Base-by-base conservation (phyloP, 208 protist genomes). In the Crithidia bombi region DNA sequence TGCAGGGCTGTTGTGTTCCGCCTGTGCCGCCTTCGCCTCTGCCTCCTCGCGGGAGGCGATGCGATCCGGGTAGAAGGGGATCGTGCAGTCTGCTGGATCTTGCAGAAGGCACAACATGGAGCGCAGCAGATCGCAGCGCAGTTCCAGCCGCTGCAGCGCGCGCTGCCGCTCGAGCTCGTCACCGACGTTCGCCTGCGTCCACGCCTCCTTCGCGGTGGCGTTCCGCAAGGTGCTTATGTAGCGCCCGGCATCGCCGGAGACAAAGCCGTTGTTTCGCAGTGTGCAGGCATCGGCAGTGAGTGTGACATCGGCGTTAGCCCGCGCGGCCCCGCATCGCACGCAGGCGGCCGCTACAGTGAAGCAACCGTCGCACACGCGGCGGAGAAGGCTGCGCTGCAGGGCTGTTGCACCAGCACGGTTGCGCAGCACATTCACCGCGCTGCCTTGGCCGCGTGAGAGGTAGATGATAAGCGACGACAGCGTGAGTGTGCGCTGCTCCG, bases 381-480 rank as follows among this genome's bases (percentile, higher is more conserved):
- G 63, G 30, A 82, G 21, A 10, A 82, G 62, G 12, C 67, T 71
- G 32, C 47, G 49, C 49, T 77, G 55, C 38, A 65, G 33, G 11
- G 59, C 36, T 32, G 76, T 52, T 17, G 54, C 69, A 17, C 33
- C 28, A n/a, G 32, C 23, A 0, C 59, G 41, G 35, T 71, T 36
- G 50, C 35, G 54, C 39, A 73, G 39, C 23, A 68, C 3, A 23
- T 44, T 14, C 32, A 69, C 54, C 30, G 44, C 66, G 23, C 58
- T 44, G 55, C 52, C 49, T 11, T 62, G 56, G 21, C 19, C 71
- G 15, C 73, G 38, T 23, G 66, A 54, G 15, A 74, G n/a, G 54
- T 70, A 52, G 19, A 82, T 52, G 38, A 71, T 51, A 32, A 71
- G 35, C 43, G 76, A 82, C 23, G 68, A 75, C 63, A 82, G 54